phyloP scores from a whole-genome alignment of 371 early-diverging fungal species.

The Entomophthora muscae region DNA sequence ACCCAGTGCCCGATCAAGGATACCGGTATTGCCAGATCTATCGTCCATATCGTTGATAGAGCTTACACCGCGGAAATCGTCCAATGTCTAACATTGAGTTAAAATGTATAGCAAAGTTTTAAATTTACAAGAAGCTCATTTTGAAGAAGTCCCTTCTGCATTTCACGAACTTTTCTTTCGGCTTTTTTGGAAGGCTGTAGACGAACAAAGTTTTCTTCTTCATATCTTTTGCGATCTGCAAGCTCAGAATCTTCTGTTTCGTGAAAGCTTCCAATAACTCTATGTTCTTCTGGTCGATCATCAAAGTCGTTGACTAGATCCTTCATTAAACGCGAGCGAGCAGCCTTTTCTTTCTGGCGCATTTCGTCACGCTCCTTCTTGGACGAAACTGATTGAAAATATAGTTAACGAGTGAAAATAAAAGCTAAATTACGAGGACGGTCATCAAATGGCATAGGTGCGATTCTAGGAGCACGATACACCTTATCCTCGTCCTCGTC shows the following conservation, averaged over 20 bases:
- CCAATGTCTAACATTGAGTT: neutral
- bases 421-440: slow-evolving; percentile 16
- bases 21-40: neutral
- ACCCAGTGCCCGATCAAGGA: neutral
- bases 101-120: neutral
- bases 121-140: slow-evolving; percentile 6
- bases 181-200: slow-evolving; percentile 58
- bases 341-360: slow-evolving; percentile 47
- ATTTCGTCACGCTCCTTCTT: slow-evolving; percentile 40
- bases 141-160: neutral
- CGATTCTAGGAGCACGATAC: slow-evolving; percentile 76
- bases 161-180: slow-evolving; percentile 33
- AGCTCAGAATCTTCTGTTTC: slow-evolving; percentile 30
- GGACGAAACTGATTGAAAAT: slow-evolving; percentile 16
- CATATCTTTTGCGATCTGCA: slow-evolving; percentile 53
- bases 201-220: slow-evolving; percentile 83
- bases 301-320: slow-evolving; percentile 74
- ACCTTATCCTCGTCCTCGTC: slow-evolving; percentile 18
- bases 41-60: neutral
- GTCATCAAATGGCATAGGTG: slow-evolving; percentile 76
- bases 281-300: slow-evolving; percentile 69
- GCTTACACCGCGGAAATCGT: slow-evolving; percentile 1
- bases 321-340: slow-evolving; percentile 69
- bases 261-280: slow-evolving; percentile 44
- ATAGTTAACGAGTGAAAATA: neutral